Base-by-base conservation (phyloP, 2,329 filamentous ascomycete genomes). In the Verticillium albo-atrum region DNA sequence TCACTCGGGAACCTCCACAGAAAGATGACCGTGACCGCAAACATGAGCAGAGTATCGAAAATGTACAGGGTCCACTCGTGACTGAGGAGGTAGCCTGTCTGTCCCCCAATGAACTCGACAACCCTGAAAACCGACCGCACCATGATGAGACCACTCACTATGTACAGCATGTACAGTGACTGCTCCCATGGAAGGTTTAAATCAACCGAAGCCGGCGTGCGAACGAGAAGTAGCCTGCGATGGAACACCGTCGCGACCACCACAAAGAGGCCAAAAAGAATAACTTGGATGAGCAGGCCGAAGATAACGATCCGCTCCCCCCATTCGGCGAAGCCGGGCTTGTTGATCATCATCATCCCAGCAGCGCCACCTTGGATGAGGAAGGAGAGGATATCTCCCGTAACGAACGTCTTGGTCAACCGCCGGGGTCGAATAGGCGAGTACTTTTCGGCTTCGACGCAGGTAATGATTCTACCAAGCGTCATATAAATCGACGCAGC, bases 201-300 rank as follows among this genome's bases (percentile, higher is more conserved):
- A 67, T 67, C 1, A 60, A 17, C n/a, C 37, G 63, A 65, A 26
- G 62, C 65, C 23, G 58, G 57, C 4, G 61, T 64, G 30, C 63
- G 64, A 62, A 58, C 57, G 28, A 60, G 58, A 32, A 60, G 55
- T 60, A 72, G 65, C 25, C 74, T 67, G n/a, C 63, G 57, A 62
- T 87, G 79, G 70, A 86, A 85, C 0, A 81, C 60, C 2, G 75
- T 63, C 0, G 81, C 75, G 1, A 77, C 76, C 4, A 77, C 59
- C 35, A 82, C 69, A 65, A 88, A 89, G 34, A 86, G 70, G 23
- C 75, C 76, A 62, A 88, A 87, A 58, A 83, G 77, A 42, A 83
- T 42, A 25, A 88, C 75, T 66, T 89, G 85, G 20, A 87, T 68
- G 34, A 82, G 68, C 2, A 89, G 71, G 2, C 85, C 85, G 1